Evolutionary conservation across 495 filamentous ascomycete genomes (phyloP), one percentile per base, ranked within the genome.

Genomic region (Podospora pseudoanserina): DNA sequence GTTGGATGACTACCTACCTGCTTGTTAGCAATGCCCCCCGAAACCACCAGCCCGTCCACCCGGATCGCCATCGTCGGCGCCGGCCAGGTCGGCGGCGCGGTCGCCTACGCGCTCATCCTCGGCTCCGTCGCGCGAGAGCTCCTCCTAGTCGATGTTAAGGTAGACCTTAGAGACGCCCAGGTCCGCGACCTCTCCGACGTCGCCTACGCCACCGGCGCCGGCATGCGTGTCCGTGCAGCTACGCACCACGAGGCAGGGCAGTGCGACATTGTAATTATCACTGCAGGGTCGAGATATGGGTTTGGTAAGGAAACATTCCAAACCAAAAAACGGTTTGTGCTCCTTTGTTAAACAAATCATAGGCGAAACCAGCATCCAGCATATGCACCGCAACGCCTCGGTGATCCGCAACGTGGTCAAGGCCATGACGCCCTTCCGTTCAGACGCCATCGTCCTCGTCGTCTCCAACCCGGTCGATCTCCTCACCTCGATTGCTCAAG

Each of bases 121-220:
- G 69, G 73, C 34, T 76, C 73, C 28, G 68, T 79, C 27, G 78
- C 76, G 7, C 61, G 64, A 64, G 79, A 82, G 49, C 74, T 85
- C 3, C 73, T 84, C 49, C 74, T 85, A 11, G 80, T 84, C 4
- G 82, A 85, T 64, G 73, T 76, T 58, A 74, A 81, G 55, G 65
- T 71, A 3, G 68, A 70, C n/a, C 64, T 76, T 39, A 67, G 79
- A 44, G 74, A 81, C 63, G 80, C 71, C n/a, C 82, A 85, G 69
- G 79, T 82, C 5, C 73, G 73, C 64, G 82, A 85, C 74, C 77
- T 85, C 9, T 71, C 77, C 15, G 82, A 85, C 70, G 81, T 76
- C 0, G 77, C 79, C 13, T 81, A 67, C 27, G 32, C 69, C 68
- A 67, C 65, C 13, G 60, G 55, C 34, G 68, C 72, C 27, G 68